Percentiles rank a stretch among this genome's conserved stretches.
phyloP scores from a whole-genome alignment of 2,329 filamentous ascomycete genomes.

The Moelleriella libera region DNA sequence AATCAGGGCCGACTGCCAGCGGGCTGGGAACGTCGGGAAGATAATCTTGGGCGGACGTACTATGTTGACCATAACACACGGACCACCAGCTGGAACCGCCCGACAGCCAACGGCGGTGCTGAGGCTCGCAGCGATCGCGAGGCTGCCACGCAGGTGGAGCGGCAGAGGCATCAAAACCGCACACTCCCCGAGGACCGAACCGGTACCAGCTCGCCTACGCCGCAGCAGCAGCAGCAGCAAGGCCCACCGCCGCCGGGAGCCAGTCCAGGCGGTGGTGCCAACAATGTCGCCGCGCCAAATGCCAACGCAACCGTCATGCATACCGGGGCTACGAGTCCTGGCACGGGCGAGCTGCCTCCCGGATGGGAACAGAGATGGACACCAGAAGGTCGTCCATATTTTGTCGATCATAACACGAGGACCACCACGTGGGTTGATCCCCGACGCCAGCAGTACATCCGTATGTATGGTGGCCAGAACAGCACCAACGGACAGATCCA shows the following conservation, averaged over 20 bases:
- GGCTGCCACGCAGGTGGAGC: constrained; percentile 83
- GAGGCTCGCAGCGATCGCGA: constrained; percentile 64
- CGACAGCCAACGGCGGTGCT: constrained; percentile 62
- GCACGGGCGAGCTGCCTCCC: constrained; percentile 84
- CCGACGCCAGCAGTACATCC: constrained; percentile 90
- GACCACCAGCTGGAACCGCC: constrained; percentile 91
- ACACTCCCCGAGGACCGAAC: constrained; percentile 93
- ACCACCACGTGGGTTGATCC: constrained; percentile 99
- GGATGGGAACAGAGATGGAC: constrained; percentile 96
- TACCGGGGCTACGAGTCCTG: constrained; percentile 81
- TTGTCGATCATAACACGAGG: constrained; percentile 95
- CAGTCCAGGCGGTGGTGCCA: constrained; percentile 8
- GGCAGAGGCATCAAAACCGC: constrained; percentile 85
- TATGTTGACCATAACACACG: constrained; percentile 97
- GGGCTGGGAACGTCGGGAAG: constrained; percentile 92
- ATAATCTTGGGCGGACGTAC: constrained; percentile 88
- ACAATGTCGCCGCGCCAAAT: constrained; percentile 18
- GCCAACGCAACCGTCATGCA: constrained; percentile 73
- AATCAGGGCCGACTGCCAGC: constrained; percentile 82
- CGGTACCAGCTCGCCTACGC: constrained; percentile 78
- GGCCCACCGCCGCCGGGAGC: constrained; percentile 26
- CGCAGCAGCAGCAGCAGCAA: constrained; percentile 37
- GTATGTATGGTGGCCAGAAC: constrained; percentile 88
- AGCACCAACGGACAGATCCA: constrained; percentile 78
- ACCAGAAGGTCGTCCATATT: constrained; percentile 87